Evolutionary conservation across 2,329 filamentous ascomycete genomes (phyloP), one percentile per base, ranked within the genome.

Genomic region (Pseudopyricularia javanii): DNA sequence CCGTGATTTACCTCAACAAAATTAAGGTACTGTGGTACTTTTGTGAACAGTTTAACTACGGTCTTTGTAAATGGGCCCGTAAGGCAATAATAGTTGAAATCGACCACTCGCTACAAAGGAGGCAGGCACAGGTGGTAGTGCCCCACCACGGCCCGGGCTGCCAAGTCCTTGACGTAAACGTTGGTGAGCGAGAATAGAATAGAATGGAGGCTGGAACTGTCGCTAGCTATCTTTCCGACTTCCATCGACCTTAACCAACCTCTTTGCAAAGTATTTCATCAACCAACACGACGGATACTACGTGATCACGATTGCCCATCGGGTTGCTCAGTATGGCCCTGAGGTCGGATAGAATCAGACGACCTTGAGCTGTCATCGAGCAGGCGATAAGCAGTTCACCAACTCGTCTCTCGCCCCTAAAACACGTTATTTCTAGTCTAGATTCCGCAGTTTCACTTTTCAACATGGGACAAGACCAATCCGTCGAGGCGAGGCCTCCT

Each of bases 401-500:
- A 43, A 45, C 20, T 45, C 40, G 40, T 24, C 40, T 14, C 28
- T 30, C 9, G 9, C 28, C 9, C 28, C 28, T 30, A 30, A n/a
- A n/a, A n/a, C n/a, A n/a, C n/a, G n/a, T n/a, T n/a, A n/a, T n/a
- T n/a, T n/a, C n/a, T n/a, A n/a, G n/a, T n/a, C n/a, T n/a, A n/a
- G n/a, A n/a, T n/a, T n/a, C n/a, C n/a, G n/a, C n/a, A n/a, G n/a
- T n/a, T n/a, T n/a, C 28, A 30, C 28, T 30, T 30, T 20, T 15
- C 35, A 70, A 56, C 55, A 79, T 80, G 76, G 76, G 76, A 54
- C 76, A 79, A 65, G 66, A 61, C 59, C 67, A 72, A 53, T 79
- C 76, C 52, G 70, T 71, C 57, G 70, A 74, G 63, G 66, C 60
- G 47, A 66, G 65, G 59, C 64, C 63, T 55, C 66, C 64, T 57